Evolutionary conservation across 345 rosid species (phyloP).

Genomic region (Heritiera fomes): DNA sequence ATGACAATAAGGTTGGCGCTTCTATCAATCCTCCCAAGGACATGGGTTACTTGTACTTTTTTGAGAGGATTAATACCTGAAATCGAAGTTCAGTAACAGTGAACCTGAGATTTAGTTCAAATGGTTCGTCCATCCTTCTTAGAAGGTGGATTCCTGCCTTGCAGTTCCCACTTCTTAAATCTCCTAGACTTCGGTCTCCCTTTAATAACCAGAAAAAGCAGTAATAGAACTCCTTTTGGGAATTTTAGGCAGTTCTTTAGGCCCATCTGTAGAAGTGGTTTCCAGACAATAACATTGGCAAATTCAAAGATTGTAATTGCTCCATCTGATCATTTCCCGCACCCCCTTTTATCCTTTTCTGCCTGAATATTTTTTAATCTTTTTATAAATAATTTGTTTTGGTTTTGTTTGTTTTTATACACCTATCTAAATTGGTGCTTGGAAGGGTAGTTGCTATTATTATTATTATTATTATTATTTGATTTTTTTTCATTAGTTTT

Average conservation of each 20-base stretch:
- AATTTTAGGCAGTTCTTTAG: neutral
- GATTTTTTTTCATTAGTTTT: too few species aligned
- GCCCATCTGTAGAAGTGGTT: neutral
- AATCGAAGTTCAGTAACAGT: neutral
- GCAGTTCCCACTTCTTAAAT: neutral
- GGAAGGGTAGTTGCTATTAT: too few species aligned
- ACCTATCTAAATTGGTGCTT: too few species aligned
- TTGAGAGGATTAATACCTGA: slow-evolving; percentile 72
- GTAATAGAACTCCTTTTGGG: neutral
- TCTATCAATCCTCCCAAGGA: slow-evolving; percentile 90
- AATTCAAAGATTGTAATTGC: neutral
- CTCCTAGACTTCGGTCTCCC: neutral
- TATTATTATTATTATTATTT: too few species aligned
- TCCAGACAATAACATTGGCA: neutral
- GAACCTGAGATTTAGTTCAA: too few species aligned
- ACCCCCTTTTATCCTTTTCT: neutral
- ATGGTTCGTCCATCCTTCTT: neutral
- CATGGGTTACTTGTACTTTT: slow-evolving; percentile 96
- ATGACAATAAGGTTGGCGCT: slow-evolving; percentile 85
- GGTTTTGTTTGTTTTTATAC: neutral
- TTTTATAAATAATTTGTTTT: neutral
- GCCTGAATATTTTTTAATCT: neutral
- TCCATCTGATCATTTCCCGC: too few species aligned
- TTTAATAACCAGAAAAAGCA: too few species aligned
- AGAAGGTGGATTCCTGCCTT: neutral